Conservation (phyloP, 2,329 filamentous ascomycete species). For the Aspergillus clavatus region DNA sequence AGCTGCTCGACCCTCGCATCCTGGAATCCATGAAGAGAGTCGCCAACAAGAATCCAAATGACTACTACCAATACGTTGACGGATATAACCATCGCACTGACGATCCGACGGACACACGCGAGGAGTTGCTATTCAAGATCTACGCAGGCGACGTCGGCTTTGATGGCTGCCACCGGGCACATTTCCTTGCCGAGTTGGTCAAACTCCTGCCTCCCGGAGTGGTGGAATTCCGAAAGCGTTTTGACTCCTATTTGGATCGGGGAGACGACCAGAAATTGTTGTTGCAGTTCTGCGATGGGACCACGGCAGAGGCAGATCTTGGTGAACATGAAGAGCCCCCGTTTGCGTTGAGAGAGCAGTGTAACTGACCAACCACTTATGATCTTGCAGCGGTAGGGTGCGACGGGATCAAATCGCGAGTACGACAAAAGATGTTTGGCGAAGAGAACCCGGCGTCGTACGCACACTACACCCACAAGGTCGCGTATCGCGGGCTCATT, state of each 20-base stretch:
- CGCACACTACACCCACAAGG: constrained; percentile 53
- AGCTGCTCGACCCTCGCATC: constrained; percentile 13
- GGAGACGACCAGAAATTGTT: too few species aligned
- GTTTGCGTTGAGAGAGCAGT: too few species aligned
- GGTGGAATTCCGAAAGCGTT: constrained; percentile 32
- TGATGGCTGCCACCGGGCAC: constrained; percentile 34
- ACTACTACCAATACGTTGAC: constrained; percentile 22
- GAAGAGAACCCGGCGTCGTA: constrained; percentile 42
- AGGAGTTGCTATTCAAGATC: constrained; percentile 16
- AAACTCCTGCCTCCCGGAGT: constrained; percentile 37
- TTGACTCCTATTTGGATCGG: constrained; percentile 29
- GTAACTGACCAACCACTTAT: too few species aligned
- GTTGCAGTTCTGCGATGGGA: too few species aligned
- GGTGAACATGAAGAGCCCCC: too few species aligned
- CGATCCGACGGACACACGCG: constrained; percentile 5
- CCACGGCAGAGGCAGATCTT: too few species aligned
- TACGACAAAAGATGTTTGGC: constrained; percentile 52
- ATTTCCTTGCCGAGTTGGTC: constrained; percentile 41
- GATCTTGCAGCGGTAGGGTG: constrained; percentile 47
- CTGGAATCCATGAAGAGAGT: constrained; percentile 10
- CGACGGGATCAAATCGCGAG: constrained; percentile 59
- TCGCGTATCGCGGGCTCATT: constrained; percentile 59
- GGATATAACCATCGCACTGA: constrained; percentile 20
- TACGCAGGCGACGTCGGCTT: constrained; percentile 13
- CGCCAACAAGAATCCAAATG: constrained; percentile 9